Evolutionary conservation across 495 filamentous ascomycete genomes (phyloP).

Genomic region (Penicillium paxilli): DNA sequence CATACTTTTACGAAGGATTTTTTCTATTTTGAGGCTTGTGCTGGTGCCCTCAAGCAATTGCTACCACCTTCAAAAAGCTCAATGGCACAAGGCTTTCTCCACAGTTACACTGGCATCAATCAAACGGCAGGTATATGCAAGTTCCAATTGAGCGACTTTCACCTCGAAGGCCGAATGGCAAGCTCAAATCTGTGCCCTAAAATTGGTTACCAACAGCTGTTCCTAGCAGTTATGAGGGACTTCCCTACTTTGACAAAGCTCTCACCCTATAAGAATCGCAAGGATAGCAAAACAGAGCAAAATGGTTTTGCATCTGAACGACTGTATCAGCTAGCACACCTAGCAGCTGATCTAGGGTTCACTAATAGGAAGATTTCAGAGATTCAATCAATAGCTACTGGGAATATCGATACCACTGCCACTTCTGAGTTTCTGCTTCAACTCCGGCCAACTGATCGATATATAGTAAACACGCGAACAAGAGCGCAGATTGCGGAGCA

Average conservation of each 20-base stretch:
- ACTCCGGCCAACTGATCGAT: not conserved
- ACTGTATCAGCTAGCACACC: not conserved
- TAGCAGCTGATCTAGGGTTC: not conserved
- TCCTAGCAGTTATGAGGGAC: slow-evolving; percentile 1
- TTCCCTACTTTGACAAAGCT: slow-evolving; percentile 1
- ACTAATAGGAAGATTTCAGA: not conserved
- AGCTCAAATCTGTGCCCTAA: not conserved
- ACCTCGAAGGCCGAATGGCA: not conserved
- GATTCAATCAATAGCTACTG: not conserved
- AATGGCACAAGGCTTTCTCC: not conserved
- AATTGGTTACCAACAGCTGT: slow-evolving; percentile 3
- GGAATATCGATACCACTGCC: not conserved
- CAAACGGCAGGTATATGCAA: not conserved
- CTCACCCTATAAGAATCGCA: not conserved
- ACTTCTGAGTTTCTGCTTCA: not conserved
- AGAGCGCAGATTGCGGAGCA: not conserved
- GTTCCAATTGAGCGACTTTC: not conserved
- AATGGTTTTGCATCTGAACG: not conserved
- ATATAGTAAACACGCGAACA: not conserved
- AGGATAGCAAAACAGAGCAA: not conserved
- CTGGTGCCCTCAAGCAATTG: slow-evolving; percentile 1
- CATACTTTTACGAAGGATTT: slow-evolving; percentile 6
- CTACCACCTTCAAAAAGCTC: not conserved
- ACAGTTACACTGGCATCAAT: not conserved
- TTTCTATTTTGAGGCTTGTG: slow-evolving; percentile 1